Conservation (phyloP, 2,329 filamentous ascomycete species). For the Neocucurbitaria cava region DNA sequence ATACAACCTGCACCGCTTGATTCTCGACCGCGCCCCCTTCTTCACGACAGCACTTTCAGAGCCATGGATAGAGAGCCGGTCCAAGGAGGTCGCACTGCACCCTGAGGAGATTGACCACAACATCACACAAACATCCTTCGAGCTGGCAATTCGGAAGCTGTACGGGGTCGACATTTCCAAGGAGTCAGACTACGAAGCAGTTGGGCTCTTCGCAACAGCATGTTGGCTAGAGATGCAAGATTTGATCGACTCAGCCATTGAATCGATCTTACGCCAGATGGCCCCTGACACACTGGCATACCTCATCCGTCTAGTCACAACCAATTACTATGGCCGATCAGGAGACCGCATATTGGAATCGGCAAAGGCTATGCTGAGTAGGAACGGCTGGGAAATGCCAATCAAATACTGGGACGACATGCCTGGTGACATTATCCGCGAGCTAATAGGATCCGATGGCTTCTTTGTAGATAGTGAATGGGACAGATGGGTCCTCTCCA, state of each 20-base stretch:
- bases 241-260: constrained; percentile 60
- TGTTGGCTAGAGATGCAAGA: constrained; percentile 67
- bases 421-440: constrained; percentile 63
- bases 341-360: constrained; percentile 63
- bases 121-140: constrained; percentile 61
- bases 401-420: constrained; percentile 63
- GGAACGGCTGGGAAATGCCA: constrained; percentile 65
- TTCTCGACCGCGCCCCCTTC: constrained; percentile 64
- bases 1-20: constrained; percentile 61
- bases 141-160: constrained; percentile 61
- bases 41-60: constrained; percentile 62
- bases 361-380: constrained; percentile 65
- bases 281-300: constrained; percentile 56
- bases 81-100: constrained; percentile 60
- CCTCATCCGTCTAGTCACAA: constrained; percentile 61
- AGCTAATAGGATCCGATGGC: constrained; percentile 65
- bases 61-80: constrained; percentile 62
- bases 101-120: constrained; percentile 62
- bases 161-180: constrained; percentile 59
- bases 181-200: constrained; percentile 61
- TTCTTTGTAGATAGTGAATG: constrained; percentile 66
- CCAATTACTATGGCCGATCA: constrained; percentile 63
- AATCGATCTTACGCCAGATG: constrained; percentile 63
- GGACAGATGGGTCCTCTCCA: constrained; percentile 63
- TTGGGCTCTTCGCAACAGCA: constrained; percentile 62